Base-by-base conservation (phyloP, 306 rosid genomes). In the Dryas drummondii region DNA sequence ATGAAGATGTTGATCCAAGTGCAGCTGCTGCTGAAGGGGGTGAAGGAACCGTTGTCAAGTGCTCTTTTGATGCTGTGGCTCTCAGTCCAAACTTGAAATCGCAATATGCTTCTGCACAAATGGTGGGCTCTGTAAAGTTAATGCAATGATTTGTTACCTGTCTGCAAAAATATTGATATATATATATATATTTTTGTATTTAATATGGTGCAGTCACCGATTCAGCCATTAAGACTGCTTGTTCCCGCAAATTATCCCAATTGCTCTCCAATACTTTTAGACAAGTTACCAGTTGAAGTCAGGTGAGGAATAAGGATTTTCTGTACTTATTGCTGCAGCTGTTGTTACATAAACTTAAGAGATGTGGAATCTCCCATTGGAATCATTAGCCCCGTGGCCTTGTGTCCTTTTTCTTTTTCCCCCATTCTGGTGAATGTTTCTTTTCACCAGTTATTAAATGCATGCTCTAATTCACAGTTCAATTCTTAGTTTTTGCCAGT, bases 181-280 rank as follows among this genome's bases (percentile, higher is more conserved):
- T 68, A n/a, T n/a, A n/a, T 42, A 53, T 26, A 77, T 76, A 82
- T 63, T 79, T 60, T 32, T 7, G 52, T 58, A 81, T 78, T 70
- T 69, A 37, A 78, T 80, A 27, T 70, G 71, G 57, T 86, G 90
- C 97, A 91, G 98, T 83, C 90, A 72, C 90, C 94, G 68, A 88
- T 91, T 84, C 94, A 79, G 75, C 98, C 98, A 42, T 78, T 94
- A 77, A 86, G 88, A 73, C 88, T 94, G 88, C 91, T 91, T 70
- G 93, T 94, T 81, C 98, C 98, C 27, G 74, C 89, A 81, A 86
- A 87, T 78, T 94, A 91, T 85, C 98, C 98, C 46, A 85, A 73
- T 65, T 88, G 88, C 74, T 91, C 98, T 41, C 98, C 94, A 5
- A 73, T 91, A 68, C 86, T 91, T 58, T 85, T 94, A 55, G 98